A percentile compares a stretch with the other conserved stretches of the same genome.
These are phyloP conservation scores for Trichoderma gracile DNA, from an alignment of 2,329 filamentous ascomycete species.

Conservation along the genomic window DNA sequence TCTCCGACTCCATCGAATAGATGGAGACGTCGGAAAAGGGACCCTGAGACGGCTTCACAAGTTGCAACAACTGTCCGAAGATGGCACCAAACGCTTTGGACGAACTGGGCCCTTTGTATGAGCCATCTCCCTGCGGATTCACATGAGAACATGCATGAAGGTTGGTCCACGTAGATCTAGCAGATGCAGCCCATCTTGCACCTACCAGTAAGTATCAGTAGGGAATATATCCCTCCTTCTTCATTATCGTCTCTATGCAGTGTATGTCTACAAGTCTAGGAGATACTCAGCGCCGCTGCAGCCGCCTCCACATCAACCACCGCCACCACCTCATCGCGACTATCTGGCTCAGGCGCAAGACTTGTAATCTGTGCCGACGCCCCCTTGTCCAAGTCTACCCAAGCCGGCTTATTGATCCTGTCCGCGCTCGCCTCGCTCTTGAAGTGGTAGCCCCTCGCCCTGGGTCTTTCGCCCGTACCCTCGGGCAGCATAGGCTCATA, in stretches of 20 bases:
- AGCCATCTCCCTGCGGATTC: too few species aligned
- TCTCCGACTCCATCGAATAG: too few species aligned
- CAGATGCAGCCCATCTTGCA: too few species aligned
- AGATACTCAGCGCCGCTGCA: constrained; percentile 3
- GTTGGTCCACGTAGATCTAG: too few species aligned
- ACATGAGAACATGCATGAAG: too few species aligned
- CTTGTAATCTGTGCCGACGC: constrained; percentile 2
- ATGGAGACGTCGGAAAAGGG: too few species aligned
- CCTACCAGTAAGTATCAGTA: too few species aligned
- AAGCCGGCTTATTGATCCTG: constrained; percentile 68
- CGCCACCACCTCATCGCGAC: background rate
- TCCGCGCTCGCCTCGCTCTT: constrained; percentile 66
- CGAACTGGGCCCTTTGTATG: too few species aligned
- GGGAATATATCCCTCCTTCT: background rate
- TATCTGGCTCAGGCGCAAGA: constrained; percentile 3
- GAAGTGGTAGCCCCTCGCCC: constrained; percentile 79
- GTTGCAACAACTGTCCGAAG: too few species aligned
- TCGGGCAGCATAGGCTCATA: constrained; percentile 74
- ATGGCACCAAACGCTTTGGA: too few species aligned
- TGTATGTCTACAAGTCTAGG: background rate
- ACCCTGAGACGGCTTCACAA: too few species aligned
- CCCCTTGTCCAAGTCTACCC: constrained; percentile 52
- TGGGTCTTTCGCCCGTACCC: constrained; percentile 74
- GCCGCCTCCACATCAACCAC: constrained; percentile 4
- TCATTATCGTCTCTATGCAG: background rate